These are phyloP conservation scores for Chaetoceros muelleri DNA, from an alignment of 108 stramenopile species.

Conservation along the genomic window DNA sequence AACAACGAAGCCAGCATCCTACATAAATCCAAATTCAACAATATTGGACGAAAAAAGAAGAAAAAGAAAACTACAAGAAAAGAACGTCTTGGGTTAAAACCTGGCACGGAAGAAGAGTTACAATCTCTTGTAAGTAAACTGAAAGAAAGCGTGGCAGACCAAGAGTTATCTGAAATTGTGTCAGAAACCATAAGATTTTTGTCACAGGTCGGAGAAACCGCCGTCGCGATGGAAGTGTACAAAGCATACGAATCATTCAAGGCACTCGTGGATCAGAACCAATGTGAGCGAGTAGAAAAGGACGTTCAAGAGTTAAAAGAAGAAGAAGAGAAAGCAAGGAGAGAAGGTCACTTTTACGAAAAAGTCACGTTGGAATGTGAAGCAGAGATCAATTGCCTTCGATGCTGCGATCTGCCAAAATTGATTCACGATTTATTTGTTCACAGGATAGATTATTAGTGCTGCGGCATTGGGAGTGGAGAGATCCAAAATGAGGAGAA, in stretches of 20 bases:
- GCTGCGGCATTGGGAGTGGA: neutral
- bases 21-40: conserved; percentile 81
- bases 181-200: conserved; percentile 61
- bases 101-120: conserved; percentile 77
- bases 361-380: conserved; percentile 33
- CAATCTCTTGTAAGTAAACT: conserved; percentile 37
- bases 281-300: conserved; percentile 16
- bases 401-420: conserved; percentile 23
- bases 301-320: conserved; percentile 1
- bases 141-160: conserved; percentile 33
- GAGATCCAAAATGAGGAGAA: no score
- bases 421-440: conserved; percentile 17
- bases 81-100: conserved; percentile 32
- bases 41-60: conserved; percentile 55
- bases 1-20: conserved; percentile 46
- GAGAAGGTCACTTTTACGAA: conserved; percentile 20
- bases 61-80: conserved; percentile 43
- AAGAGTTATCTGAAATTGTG: conserved; percentile 31
- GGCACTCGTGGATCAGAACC: conserved; percentile 17
- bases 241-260: conserved; percentile 32
- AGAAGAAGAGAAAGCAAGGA: conserved; percentile 11
- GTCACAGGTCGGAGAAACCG: conserved; percentile 24
- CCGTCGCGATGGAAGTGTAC: conserved; percentile 31
- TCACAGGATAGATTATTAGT: neutral
- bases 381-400: conserved; percentile 37